Conservation (phyloP, 345 rosid species). For the Nephelium lappaceum region DNA sequence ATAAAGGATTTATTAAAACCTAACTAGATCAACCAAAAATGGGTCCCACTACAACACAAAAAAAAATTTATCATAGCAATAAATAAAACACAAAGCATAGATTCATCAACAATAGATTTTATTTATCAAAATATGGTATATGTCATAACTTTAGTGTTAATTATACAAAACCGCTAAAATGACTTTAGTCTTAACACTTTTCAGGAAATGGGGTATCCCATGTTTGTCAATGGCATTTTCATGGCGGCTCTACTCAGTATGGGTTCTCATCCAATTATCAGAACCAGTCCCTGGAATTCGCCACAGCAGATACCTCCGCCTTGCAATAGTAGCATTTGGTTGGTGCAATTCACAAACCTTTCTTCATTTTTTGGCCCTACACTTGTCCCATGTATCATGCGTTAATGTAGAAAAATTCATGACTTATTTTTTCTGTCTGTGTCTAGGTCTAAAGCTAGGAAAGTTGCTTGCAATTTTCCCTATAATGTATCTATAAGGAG, state of each 20-base stretch:
- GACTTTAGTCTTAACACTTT: not conserved
- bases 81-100: too few relatives aligned
- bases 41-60: too few relatives aligned
- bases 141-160: too few relatives aligned
- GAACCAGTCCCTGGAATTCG: conserved; percentile 40
- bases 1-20: too few relatives aligned
- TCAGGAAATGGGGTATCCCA: conserved; percentile 54
- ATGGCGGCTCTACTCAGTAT: conserved; percentile 52
- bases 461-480: conserved; percentile 54
- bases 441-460: conserved; percentile 51
- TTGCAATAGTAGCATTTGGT: conserved; percentile 54
- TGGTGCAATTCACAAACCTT: conserved; percentile 2
- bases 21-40: too few relatives aligned
- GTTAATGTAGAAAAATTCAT: not conserved
- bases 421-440: not conserved
- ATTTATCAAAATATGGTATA: too few relatives aligned
- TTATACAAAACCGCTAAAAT: too few relatives aligned
- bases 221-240: conserved; percentile 31
- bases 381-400: not conserved
- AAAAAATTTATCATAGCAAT: too few relatives aligned
- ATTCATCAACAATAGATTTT: too few relatives aligned
- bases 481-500: conserved; percentile 65
- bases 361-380: too few relatives aligned
- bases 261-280: conserved; percentile 53
- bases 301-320: conserved; percentile 56